Evolutionary conservation across 331 rosid species (phyloP).

Genomic region (Pyrus hybrid): DNA sequence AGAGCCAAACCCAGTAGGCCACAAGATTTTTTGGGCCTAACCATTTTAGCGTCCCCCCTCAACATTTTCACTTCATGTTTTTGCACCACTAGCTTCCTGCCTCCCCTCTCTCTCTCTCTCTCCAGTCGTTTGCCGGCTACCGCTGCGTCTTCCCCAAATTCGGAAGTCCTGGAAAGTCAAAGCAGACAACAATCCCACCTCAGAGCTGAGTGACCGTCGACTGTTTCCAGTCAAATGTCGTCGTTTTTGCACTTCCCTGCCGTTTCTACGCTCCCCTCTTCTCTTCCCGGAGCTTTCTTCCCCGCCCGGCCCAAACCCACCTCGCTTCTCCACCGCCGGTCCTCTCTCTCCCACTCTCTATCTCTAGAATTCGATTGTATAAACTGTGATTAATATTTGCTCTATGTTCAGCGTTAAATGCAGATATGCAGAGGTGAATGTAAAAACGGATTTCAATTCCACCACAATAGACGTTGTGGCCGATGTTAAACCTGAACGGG

Average conservation of each 20-base stretch:
- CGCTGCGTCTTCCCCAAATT: no score
- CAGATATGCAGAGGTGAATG: conserved; percentile 51
- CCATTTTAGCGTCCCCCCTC: no score
- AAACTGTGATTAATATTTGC: neutral
- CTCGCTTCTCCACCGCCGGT: conserved; percentile 48
- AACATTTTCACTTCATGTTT: no score
- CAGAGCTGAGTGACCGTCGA: neutral
- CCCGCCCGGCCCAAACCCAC: conserved; percentile 28
- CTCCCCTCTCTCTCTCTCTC: no score
- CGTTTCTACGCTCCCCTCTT: conserved; percentile 27
- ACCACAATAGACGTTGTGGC: conserved; percentile 81
- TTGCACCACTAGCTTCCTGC: no score
- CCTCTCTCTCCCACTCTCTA: neutral
- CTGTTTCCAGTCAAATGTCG: conserved; percentile 35
- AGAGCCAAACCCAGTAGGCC: no score
- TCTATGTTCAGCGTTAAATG: conserved; percentile 41
- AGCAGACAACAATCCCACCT: neutral
- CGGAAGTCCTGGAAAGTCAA: neutral
- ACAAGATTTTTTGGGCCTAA: no score
- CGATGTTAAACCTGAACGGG: conserved; percentile 68
- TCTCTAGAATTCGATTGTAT: neutral
- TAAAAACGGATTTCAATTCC: conserved; percentile 25
- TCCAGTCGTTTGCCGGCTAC: no score
- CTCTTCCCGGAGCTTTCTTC: conserved; percentile 22
- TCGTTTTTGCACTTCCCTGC: conserved; percentile 47